A percentile compares a stretch with the other conserved stretches of the same genome.
Evolutionary conservation across 2,329 filamentous ascomycete genomes (phyloP).

Genomic region (Cadophora sp.): DNA sequence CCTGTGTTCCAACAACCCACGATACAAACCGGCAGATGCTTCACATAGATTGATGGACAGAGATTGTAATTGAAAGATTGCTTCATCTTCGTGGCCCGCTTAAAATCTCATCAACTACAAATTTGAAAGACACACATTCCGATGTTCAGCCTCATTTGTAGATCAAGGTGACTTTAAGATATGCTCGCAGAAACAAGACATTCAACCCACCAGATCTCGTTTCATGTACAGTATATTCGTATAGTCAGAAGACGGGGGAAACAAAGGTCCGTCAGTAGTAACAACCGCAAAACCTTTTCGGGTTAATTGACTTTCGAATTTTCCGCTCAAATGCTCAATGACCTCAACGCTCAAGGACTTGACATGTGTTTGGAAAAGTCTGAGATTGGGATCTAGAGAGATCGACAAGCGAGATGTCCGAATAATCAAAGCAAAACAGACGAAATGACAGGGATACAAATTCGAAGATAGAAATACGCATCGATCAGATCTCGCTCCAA

Average conservation of each 20-base stretch:
- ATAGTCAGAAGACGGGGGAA: neutral
- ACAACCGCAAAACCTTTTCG: neutral
- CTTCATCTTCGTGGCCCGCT: neutral
- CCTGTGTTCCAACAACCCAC: neutral
- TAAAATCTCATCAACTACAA: neutral
- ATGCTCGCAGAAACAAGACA: conserved; percentile 1
- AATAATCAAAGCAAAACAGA: neutral
- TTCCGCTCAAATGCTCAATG: neutral
- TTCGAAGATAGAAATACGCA: neutral
- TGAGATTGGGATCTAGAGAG: neutral
- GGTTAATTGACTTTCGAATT: neutral
- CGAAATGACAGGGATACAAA: neutral
- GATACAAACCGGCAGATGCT: neutral
- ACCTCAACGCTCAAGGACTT: neutral
- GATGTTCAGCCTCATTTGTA: conserved; percentile 5
- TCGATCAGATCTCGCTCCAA: conserved; percentile 9
- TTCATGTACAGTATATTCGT: conserved; percentile 15
- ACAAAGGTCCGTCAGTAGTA: neutral
- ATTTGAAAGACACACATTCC: neutral
- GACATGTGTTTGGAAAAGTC: neutral
- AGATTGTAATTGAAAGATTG: neutral
- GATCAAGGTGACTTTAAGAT: neutral
- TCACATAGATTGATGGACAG: neutral
- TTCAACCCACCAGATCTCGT: neutral
- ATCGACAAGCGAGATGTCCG: neutral